Evolutionary conservation across 2,329 filamentous ascomycete genomes (phyloP).

Genomic region (Alternaria alternata): DNA sequence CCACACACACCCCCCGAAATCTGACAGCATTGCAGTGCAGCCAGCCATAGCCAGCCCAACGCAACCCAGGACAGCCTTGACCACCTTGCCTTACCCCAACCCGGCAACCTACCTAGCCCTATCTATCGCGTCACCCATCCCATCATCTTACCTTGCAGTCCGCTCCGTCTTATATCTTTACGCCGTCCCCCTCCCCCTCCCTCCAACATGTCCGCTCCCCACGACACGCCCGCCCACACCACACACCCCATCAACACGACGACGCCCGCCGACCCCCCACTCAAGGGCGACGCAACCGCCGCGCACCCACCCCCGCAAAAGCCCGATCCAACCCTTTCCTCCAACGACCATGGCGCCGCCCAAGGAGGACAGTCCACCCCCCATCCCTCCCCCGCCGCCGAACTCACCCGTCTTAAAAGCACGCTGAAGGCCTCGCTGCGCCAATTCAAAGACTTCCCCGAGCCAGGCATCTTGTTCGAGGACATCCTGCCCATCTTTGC

Average conservation of each 20-base stretch:
- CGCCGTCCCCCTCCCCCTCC: slow-evolving; percentile 24
- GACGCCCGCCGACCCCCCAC: slow-evolving; percentile 25
- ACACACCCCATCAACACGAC: slow-evolving; percentile 29
- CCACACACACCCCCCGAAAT: slow-evolving; percentile 6
- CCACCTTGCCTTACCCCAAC: neutral
- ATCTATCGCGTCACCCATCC: slow-evolving; percentile 13
- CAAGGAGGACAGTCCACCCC: slow-evolving; percentile 59
- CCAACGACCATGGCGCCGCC: slow-evolving; percentile 51
- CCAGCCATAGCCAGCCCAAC: slow-evolving; percentile 2
- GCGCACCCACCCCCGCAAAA: slow-evolving; percentile 42
- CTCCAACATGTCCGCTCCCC: slow-evolving; percentile 44
- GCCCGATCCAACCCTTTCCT: slow-evolving; percentile 47
- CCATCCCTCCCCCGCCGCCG: slow-evolving; percentile 59
- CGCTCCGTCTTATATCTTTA: slow-evolving; percentile 19
- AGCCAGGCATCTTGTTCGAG: slow-evolving; percentile 92
- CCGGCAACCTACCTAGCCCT: slow-evolving; percentile 22
- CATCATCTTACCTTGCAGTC: slow-evolving; percentile 18
- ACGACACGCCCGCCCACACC: slow-evolving; percentile 31
- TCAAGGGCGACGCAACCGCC: slow-evolving; percentile 38
- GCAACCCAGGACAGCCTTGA: too few species aligned
- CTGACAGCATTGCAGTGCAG: slow-evolving; percentile 25
- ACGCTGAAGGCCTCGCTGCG: slow-evolving; percentile 77
- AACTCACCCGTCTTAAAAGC: slow-evolving; percentile 67
- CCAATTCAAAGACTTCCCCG: slow-evolving; percentile 91
- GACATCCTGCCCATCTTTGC: slow-evolving; percentile 98